phyloP scores from a whole-genome alignment of 345 rosid genomes.

The Salix suchowensis region DNA sequence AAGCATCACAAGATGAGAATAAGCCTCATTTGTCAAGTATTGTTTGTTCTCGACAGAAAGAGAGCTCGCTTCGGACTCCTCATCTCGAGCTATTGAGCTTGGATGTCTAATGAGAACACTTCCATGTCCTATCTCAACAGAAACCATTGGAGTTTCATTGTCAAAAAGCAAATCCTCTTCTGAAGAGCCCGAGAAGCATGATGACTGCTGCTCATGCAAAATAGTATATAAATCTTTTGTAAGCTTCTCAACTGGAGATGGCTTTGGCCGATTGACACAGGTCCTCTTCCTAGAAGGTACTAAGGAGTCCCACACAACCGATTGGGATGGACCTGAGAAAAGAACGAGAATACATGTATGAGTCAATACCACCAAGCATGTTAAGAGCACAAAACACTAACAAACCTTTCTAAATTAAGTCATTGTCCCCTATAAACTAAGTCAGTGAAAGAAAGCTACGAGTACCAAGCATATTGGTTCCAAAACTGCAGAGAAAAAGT shows the following conservation, averaged over 20 bases:
- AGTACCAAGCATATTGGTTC: neutral
- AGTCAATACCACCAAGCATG: neutral
- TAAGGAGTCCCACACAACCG: conserved; percentile 77
- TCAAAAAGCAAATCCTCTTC: conserved; percentile 93
- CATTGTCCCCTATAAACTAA: neutral
- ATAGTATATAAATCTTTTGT: conserved; percentile 77
- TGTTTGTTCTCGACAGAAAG: conserved; percentile 77
- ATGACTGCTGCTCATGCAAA: conserved; percentile 89
- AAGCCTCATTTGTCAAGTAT: conserved; percentile 47
- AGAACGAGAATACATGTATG: neutral
- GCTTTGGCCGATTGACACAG: conserved; percentile 75
- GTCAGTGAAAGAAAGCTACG: neutral
- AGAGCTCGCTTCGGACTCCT: conserved; percentile 97
- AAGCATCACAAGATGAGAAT: conserved; percentile 45
- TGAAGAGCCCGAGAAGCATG: conserved; percentile 79
- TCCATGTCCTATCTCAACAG: conserved; percentile 97
- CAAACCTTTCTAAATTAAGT: neutral
- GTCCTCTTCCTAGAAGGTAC: conserved; percentile 94
- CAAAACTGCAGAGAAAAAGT: neutral
- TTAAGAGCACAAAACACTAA: neutral
- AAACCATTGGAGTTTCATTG: conserved; percentile 83
- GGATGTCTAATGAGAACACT: conserved; percentile 85
- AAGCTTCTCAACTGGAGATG: conserved; percentile 87
- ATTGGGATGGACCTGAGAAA: conserved; percentile 74
- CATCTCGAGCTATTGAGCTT: conserved; percentile 74